Conservation (phyloP, 306 rosid genomes). For the Gynostemma pentaphyllum region DNA sequence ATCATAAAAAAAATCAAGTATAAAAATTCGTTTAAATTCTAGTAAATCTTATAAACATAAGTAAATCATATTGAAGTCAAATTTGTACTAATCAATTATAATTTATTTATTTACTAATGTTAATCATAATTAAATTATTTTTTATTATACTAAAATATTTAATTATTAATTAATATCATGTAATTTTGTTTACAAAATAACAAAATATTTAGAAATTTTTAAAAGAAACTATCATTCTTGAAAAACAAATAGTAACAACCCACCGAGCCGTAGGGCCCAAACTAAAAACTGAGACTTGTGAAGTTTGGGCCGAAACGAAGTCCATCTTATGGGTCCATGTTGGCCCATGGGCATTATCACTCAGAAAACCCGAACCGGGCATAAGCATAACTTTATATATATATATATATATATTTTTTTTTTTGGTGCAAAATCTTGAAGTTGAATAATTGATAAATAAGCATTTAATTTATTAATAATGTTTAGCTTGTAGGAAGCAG, state of each 20-base stretch:
- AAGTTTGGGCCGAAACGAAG: neutral
- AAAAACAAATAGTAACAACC: neutral
- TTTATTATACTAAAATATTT: too few species aligned
- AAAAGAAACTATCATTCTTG: too few species aligned
- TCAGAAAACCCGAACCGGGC: neutral
- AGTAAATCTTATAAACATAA: too few species aligned
- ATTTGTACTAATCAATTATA: too few species aligned
- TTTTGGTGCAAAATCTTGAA: neutral
- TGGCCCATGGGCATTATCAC: neutral
- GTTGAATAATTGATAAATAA: neutral
- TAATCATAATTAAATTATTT: too few species aligned
- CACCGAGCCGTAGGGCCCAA: neutral
- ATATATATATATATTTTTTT: neutral
- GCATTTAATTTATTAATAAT: neutral
- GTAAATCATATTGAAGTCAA: too few species aligned
- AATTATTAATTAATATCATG: too few species aligned
- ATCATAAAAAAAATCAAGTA: too few species aligned
- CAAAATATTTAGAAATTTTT: too few species aligned
- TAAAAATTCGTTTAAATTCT: too few species aligned
- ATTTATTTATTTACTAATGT: too few species aligned
- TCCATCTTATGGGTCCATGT: neutral
- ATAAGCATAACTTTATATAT: neutral
- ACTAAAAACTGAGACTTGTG: neutral
- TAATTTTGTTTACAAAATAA: too few species aligned
- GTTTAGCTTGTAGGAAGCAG: slow-evolving; percentile 8